Evolutionary conservation across 2,329 filamentous ascomycete species (phyloP).

Genomic region (Neonectria magnoliae): DNA sequence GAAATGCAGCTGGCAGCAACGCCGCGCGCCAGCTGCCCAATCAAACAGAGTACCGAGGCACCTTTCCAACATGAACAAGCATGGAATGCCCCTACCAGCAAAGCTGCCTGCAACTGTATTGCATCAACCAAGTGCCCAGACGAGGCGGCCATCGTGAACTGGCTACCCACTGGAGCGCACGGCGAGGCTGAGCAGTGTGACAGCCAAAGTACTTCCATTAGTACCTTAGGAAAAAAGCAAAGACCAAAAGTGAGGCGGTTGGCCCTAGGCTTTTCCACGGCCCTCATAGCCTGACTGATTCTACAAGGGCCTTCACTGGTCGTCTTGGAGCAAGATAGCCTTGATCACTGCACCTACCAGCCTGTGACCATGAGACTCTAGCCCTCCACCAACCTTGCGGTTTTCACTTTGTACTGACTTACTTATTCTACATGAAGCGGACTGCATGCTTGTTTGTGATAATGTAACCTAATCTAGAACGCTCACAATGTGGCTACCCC

Average conservation of each 20-base stretch:
- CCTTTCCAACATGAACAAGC: not conserved
- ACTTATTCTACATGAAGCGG: not conserved
- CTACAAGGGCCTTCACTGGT: not conserved
- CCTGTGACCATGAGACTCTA: not conserved
- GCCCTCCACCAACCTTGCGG: not conserved
- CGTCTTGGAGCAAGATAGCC: not conserved
- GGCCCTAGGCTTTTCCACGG: not conserved
- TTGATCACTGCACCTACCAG: not conserved
- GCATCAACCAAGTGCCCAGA: not conserved
- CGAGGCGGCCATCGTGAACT: not conserved
- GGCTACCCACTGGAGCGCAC: not conserved
- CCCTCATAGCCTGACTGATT: not conserved
- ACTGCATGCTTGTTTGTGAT: not conserved
- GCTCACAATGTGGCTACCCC: not conserved
- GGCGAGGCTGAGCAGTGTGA: constrained; percentile 13
- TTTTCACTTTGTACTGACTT: not conserved
- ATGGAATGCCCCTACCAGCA: not conserved
- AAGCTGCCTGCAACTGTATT: constrained; percentile 9
- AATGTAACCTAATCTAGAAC: not conserved
- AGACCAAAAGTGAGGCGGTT: constrained; percentile 5
- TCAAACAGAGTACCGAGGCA: not conserved
- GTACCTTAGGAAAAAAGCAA: not conserved
- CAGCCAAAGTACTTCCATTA: constrained; percentile 1
- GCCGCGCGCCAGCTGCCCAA: not conserved
- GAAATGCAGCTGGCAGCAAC: not conserved